Evolutionary conservation across 164 flowering plant genomes (phyloP).

Genomic region (Nymphaea colorata): DNA sequence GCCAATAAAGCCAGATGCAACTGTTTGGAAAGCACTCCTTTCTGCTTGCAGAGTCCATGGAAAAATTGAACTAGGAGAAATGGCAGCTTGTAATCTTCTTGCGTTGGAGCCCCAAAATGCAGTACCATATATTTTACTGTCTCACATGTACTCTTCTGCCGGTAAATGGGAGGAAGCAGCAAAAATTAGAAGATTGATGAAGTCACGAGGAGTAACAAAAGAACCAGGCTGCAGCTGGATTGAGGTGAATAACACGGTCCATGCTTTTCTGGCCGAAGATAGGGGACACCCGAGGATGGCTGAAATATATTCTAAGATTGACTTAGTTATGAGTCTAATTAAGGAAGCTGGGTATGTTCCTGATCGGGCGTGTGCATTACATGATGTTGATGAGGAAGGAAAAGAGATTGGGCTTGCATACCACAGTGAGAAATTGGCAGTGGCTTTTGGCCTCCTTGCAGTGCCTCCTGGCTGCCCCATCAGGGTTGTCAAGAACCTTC

Average conservation of each 20-base stretch:
- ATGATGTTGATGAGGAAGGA: slow-evolving; percentile 64
- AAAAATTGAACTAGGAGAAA: slow-evolving; percentile 48
- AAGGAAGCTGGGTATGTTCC: slow-evolving; percentile 75
- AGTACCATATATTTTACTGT: slow-evolving; percentile 56
- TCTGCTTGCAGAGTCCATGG: slow-evolving; percentile 57
- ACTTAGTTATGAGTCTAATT: slow-evolving; percentile 47
- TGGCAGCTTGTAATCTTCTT: slow-evolving; percentile 58
- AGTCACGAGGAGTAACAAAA: slow-evolving; percentile 44
- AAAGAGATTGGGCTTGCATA: slow-evolving; percentile 67
- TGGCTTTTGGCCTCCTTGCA: slow-evolving; percentile 63
- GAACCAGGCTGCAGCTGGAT: slow-evolving; percentile 91
- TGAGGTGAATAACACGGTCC: slow-evolving; percentile 48
- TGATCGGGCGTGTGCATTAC: slow-evolving; percentile 58
- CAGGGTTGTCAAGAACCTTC: slow-evolving; percentile 70
- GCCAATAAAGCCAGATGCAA: slow-evolving; percentile 55
- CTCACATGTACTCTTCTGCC: slow-evolving; percentile 66
- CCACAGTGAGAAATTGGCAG: slow-evolving; percentile 84
- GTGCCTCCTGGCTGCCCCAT: slow-evolving; percentile 45
- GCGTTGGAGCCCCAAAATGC: slow-evolving; percentile 58
- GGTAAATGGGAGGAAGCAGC: slow-evolving; percentile 66
- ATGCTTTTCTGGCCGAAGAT: slow-evolving; percentile 64
- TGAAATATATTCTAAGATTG: slow-evolving; percentile 55
- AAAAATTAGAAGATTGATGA: slow-evolving; percentile 48
- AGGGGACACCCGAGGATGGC: slow-evolving; percentile 37
- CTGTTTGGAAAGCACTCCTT: slow-evolving; percentile 81